Conservation (phyloP, 1,284 basidiomycete genomes). For the Cystobasidium sp. region DNA sequence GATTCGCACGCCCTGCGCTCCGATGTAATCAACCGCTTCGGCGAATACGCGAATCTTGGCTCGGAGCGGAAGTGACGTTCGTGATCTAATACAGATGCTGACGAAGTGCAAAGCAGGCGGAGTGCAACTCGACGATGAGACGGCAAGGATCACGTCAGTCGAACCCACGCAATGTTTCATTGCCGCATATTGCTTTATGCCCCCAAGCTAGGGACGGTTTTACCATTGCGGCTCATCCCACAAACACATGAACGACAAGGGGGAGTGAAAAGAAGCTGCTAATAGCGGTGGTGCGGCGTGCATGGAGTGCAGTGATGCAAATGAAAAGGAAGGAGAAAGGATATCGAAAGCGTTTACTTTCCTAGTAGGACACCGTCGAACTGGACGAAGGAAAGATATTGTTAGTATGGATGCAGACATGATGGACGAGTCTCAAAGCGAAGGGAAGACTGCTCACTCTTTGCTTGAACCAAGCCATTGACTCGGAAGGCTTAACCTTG, state of each 20-base stretch:
- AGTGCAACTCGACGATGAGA: too few relatives aligned
- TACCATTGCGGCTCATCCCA: constrained; percentile 11
- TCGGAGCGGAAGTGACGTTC: too few relatives aligned
- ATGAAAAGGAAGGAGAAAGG: background rate
- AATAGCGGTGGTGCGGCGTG: constrained; percentile 2
- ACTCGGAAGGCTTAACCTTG: constrained; percentile 63
- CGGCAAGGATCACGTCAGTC: too few relatives aligned
- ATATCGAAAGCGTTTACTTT: constrained; percentile 16
- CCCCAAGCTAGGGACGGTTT: constrained; percentile 2
- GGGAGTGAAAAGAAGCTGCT: background rate
- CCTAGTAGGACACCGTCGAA: constrained; percentile 44
- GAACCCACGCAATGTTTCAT: too few relatives aligned
- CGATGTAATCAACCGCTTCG: too few relatives aligned
- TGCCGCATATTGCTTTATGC: too few relatives aligned
- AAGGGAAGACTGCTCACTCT: constrained; percentile 59
- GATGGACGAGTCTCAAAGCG: background rate
- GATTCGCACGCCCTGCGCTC: too few relatives aligned
- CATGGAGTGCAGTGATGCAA: constrained; percentile 9
- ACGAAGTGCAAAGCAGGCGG: too few relatives aligned
- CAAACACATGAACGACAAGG: background rate
- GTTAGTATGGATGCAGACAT: background rate
- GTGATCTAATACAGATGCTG: too few relatives aligned
- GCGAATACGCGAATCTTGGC: too few relatives aligned
- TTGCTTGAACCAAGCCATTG: constrained; percentile 98
- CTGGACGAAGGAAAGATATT: constrained; percentile 1